Evolutionary conservation across 805 yeast species (phyloP), one percentile per base, ranked within the genome.

Genomic region (Ogataea glucozyma): DNA sequence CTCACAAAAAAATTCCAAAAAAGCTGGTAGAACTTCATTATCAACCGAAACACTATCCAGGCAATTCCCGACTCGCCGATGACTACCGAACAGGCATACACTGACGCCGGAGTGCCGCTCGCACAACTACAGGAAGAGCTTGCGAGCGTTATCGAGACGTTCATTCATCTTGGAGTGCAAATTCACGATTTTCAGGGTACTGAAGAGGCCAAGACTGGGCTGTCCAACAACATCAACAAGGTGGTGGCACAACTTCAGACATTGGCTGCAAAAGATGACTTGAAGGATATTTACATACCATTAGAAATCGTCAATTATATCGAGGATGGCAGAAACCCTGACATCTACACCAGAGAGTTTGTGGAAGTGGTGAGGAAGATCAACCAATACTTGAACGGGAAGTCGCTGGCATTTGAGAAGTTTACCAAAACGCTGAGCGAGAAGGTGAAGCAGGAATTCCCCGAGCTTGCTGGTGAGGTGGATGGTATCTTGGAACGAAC

Each of bases 241-340:
- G 65, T 76, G 54, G 51, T 70, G 60, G 19, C 62, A 53, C 43
- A 65, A 61, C 41, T 76, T 58, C 60, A 71, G 44, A 64, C 61
- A 30, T 70, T 61, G 4, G 33, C 54, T 5, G 31, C 27, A 7
- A 44, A 53, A 4, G 65, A 67, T 16, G 67, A 62, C 1, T 51
- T 78, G 16, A 61, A 65, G 20, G 57, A 67, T 7, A 65, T 76
- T 4, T 66, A 81, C 1, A 73, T 86, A 3, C 97, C 97, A 1
- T 62, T 85, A 27, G 97, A 90, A 57, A 90, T 90, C n/a, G 70
- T 89, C 11, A 83, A 85, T 49, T 93, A 93, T 58, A 88, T 93
- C 27, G 98, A 93, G 59, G 95, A 88, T 57, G 99, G 99, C 2
- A 73, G 99, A 53, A 93, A 93, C 60, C 98, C 99, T 0, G 98